phyloP scores from a whole-genome alignment of 2,329 filamentous ascomycete species.

The Arthrobotrys musiformis region DNA sequence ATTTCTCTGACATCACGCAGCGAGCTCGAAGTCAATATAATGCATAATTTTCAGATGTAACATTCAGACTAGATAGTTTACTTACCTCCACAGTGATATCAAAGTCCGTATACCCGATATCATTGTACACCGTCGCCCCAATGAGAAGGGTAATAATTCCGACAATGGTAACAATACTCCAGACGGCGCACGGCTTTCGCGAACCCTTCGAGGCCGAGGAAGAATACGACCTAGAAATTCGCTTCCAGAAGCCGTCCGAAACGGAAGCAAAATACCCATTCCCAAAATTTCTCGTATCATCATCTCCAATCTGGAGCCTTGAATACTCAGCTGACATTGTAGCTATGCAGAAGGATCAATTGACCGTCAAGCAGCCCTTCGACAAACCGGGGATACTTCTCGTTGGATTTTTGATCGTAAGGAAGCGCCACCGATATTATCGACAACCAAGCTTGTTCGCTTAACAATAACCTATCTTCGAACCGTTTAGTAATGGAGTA shows the following conservation, averaged over 20 bases:
- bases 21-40: too few species aligned
- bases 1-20: background rate
- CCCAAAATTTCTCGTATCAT: background rate
- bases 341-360: too few species aligned
- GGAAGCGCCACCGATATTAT: too few species aligned
- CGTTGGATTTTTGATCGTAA: too few species aligned
- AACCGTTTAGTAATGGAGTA: too few species aligned
- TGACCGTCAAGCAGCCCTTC: too few species aligned
- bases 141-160: background rate
- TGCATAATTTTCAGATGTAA: too few species aligned
- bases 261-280: background rate
- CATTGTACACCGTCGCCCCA: background rate
- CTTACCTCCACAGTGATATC: background rate
- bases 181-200: background rate
- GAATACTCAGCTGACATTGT: background rate
- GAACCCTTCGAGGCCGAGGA: background rate
- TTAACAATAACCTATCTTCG: too few species aligned
- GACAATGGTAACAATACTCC: background rate
- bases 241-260: background rate
- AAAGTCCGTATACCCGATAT: background rate
- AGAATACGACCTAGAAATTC: background rate
- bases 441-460: too few species aligned
- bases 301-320: background rate
- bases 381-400: too few species aligned
- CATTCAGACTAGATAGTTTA: too few species aligned